Evolutionary conservation across 257 asterid species (phyloP), one percentile per base, ranked within the genome.

Genomic region (Nemophila menziesii): DNA sequence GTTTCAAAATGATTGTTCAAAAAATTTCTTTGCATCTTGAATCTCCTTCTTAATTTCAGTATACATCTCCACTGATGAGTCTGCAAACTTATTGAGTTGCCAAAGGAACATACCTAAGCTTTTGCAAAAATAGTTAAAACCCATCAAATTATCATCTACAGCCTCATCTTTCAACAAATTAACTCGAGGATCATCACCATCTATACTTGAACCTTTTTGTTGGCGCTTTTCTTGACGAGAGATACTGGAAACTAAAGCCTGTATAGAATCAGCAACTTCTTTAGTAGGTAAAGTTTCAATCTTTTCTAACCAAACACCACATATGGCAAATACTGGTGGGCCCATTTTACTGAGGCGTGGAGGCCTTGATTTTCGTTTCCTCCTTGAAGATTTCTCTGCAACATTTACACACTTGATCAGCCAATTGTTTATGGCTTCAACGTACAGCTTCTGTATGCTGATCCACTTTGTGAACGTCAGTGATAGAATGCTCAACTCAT

Each of bases 301-400:
- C 74, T 62, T 70, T 27, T 79, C 85, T 65, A 79, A 20, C 99
- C 99, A 90, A 43, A 74, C 60, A 11, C 75, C 86, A 15, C 96
- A 85, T 27, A 80, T 67, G 62, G 64, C 71, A 59, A 78, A 85
- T 48, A 85, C 77, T n/a, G 98, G 98, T 0, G 99, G 99, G 11
- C 96, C 99, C 18, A 4, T 20, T 64, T 78, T 36, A 23, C 89
- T 59, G 26, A 75, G 60, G 11, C 74, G 74, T 2, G 77, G 87
- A 29, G 69, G 75, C 14, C 42, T 69, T 41, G 8, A 40, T 58
- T 77, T 70, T 39, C 72, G 74, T 58, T 75, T 77, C 57, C 87
- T 69, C 66, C 70, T 72, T 53, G 98, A 63, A 11, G 77, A 56
- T 16, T 59, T 79, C 60, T 75, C 70, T 2, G 68, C 70, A 37